Percentiles rank a stretch among this genome's conserved stretches.
Evolutionary conservation across 805 yeast species (phyloP).

Genomic region (Torulaspora delbrueckii): DNA sequence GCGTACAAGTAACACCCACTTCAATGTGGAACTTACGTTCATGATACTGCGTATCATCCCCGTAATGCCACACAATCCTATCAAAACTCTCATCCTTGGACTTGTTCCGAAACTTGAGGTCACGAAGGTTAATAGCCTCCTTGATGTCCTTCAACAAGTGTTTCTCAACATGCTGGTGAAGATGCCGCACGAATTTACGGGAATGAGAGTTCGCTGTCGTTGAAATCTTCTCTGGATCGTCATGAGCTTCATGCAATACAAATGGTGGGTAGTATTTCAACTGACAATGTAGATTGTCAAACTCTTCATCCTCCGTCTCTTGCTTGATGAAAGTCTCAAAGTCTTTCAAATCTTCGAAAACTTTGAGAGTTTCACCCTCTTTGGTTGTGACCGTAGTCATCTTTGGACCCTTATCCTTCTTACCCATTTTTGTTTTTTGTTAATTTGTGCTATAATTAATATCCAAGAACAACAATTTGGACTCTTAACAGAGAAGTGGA

Average conservation of each 20-base stretch:
- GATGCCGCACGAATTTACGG: slow-evolving; percentile 64
- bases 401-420: slow-evolving; percentile 33
- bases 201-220: slow-evolving; percentile 68
- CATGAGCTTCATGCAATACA: slow-evolving; percentile 58
- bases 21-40: slow-evolving; percentile 61
- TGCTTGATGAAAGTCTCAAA: slow-evolving; percentile 63
- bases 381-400: slow-evolving; percentile 28
- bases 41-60: slow-evolving; percentile 54
- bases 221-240: slow-evolving; percentile 65
- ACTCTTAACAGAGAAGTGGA: neutral
- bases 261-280: slow-evolving; percentile 71
- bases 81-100: slow-evolving; percentile 45
- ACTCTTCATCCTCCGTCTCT: slow-evolving; percentile 74
- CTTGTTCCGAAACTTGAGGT: slow-evolving; percentile 47
- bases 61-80: slow-evolving; percentile 57
- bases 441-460: too few relatives aligned
- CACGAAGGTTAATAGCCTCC: slow-evolving; percentile 50
- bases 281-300: slow-evolving; percentile 62
- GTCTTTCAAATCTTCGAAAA: slow-evolving; percentile 57
- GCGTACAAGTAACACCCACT: slow-evolving; percentile 60
- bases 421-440: slow-evolving; percentile 20
- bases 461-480: too few relatives aligned
- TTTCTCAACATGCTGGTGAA: slow-evolving; percentile 69
- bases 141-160: slow-evolving; percentile 65
- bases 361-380: slow-evolving; percentile 31